Base-by-base conservation (phyloP, 1,284 basidiomycete genomes). In the Gymnopus androsaceus region DNA sequence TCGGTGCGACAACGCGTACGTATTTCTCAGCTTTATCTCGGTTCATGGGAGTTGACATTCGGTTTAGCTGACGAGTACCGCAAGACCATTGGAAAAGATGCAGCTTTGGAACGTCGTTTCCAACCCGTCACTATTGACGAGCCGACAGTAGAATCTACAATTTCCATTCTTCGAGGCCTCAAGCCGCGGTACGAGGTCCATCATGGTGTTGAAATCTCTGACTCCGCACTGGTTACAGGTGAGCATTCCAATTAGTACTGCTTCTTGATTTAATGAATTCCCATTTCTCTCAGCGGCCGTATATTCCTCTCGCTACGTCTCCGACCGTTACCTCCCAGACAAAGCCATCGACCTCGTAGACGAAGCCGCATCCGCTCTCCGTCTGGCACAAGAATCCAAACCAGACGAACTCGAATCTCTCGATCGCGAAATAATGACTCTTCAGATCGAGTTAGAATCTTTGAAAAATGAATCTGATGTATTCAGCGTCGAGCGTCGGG, bases 321-420 rank as follows among this genome's bases (percentile, higher is more conserved):
- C 92, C 0, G 91, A 94, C 67, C 82, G 94, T 1, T 93, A 84
- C 70, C 78, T 95, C 1, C 94, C 94, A 0, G 94, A 96, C 75
- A 95, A 94, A 69, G 90, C 91, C 4, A 93, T 94, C 55, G 91
- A 94, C 69, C 80, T 96, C 2, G 84, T 97, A 2, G 95, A 97
- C 69, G 94, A 96, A 71, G 93, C 94, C 1, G 90, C 91, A 5
- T 92, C 90, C 5, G 77, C 92, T 0, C 76, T 97, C n/a, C 85
- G 94, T 1, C 83, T 98, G 3, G 89, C 94, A 1, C 94, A 95
- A 65, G 95, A 97, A 68, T 88, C 84, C 40, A 94, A 95, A 67
- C 95, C 95, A 0, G 90, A 94, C 59, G 85, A 87, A 59, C 79
- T 98, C 2, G 94, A 97, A 66, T 77, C 79, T 1, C 80, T 97